These are phyloP conservation scores for Dalbergia cultrata DNA, from an alignment of 306 rosid genomes.

Conservation along the genomic window DNA sequence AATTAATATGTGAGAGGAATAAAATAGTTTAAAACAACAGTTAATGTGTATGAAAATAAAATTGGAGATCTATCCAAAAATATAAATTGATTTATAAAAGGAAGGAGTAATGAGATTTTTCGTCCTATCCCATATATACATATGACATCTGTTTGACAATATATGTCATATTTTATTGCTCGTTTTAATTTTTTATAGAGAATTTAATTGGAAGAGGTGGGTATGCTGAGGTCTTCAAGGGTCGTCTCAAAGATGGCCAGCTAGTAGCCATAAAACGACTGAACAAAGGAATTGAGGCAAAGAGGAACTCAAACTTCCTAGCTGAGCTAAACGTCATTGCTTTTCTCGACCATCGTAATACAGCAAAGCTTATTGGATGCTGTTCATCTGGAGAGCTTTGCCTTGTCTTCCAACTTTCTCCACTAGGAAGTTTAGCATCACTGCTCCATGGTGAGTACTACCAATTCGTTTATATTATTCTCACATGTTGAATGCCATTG, in stretches of 20 bases:
- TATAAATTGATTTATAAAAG: too few relatives aligned
- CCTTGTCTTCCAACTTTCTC: slow-evolving; percentile 74
- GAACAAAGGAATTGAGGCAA: slow-evolving; percentile 66
- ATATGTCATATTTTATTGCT: slow-evolving; percentile 20
- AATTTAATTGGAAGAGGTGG: slow-evolving; percentile 87
- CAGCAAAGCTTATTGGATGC: slow-evolving; percentile 79
- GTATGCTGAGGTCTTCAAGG: slow-evolving; percentile 77
- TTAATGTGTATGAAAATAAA: too few relatives aligned
- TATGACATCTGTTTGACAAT: slow-evolving; percentile 2
- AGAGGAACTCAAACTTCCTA: slow-evolving; percentile 68
- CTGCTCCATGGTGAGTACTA: slow-evolving; percentile 70
- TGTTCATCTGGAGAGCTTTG: slow-evolving; percentile 77
- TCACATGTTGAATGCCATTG: slow-evolving; percentile 5
- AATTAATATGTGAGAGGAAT: too few relatives aligned
- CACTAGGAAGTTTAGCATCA: slow-evolving; percentile 79
- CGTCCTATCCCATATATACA: too few relatives aligned
- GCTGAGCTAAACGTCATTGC: slow-evolving; percentile 81
- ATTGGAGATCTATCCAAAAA: too few relatives aligned
- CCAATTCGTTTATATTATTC: slow-evolving; percentile 6
- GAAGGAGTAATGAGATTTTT: too few relatives aligned
- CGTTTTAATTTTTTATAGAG: slow-evolving; percentile 51
- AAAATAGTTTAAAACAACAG: too few relatives aligned
- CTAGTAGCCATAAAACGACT: slow-evolving; percentile 74
- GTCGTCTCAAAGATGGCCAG: slow-evolving; percentile 67
- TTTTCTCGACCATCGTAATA: slow-evolving; percentile 78